A percentile compares a stretch with the other conserved stretches of the same genome.
Evolutionary conservation across 768 basidiomycete species (phyloP).

Genomic region (Phylloporus sp.): DNA sequence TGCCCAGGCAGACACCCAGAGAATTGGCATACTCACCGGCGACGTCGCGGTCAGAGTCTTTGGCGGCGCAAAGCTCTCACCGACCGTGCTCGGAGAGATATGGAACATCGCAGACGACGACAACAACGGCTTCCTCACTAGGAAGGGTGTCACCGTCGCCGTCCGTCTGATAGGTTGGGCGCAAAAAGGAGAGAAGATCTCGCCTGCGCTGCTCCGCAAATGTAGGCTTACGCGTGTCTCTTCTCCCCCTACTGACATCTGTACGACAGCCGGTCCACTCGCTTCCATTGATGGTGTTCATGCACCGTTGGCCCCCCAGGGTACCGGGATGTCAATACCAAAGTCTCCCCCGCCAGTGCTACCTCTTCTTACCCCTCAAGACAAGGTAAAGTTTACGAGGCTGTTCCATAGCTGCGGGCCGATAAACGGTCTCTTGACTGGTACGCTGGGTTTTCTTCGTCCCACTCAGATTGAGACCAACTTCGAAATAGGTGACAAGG

Average conservation of each 20-base stretch:
- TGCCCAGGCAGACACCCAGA: constrained; percentile 66
- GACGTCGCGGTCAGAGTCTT: constrained; percentile 89
- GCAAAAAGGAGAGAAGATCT: constrained; percentile 76
- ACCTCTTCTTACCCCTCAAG: constrained; percentile 72
- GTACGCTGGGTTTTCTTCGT: constrained; percentile 39
- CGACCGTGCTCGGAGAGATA: constrained; percentile 81
- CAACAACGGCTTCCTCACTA: constrained; percentile 89
- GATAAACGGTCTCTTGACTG: constrained; percentile 70
- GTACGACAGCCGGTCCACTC: constrained; percentile 69
- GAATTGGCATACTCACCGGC: constrained; percentile 81
- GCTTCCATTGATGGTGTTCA: constrained; percentile 73
- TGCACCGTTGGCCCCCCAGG: constrained; percentile 49
- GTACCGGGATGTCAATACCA: constrained; percentile 51
- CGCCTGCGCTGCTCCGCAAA: constrained; percentile 59
- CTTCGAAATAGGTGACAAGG: constrained; percentile 66
- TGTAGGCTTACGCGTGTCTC: constrained; percentile 45
- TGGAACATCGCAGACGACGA: constrained; percentile 92
- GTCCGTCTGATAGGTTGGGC: constrained; percentile 92
- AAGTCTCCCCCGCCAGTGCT: constrained; percentile 57
- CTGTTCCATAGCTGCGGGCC: constrained; percentile 75
- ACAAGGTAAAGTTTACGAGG: constrained; percentile 78
- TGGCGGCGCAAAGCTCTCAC: constrained; percentile 74
- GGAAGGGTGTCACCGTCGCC: constrained; percentile 82
- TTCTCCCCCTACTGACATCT: constrained; percentile 11
- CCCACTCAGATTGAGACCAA: not conserved